Percentiles rank a stretch among this genome's conserved stretches.
Conservation (phyloP, 805 yeast genomes). For the Zygosaccharomyces siamensis region DNA sequence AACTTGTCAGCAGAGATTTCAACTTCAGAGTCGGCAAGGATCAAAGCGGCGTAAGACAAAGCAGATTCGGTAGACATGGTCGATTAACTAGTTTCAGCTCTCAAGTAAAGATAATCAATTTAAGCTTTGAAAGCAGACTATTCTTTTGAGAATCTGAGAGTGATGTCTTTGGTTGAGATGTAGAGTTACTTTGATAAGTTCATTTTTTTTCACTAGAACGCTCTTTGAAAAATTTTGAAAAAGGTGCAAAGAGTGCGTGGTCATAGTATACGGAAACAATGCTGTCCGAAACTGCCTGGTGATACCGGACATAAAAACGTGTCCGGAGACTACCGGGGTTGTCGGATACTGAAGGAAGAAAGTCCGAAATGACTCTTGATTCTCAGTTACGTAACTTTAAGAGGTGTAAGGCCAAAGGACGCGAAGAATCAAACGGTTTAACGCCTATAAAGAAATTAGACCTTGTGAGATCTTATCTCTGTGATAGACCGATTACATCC, state of each 20-base stretch:
- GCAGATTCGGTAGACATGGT: constrained; percentile 80
- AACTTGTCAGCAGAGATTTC: constrained; percentile 86
- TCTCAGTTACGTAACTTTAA: not conserved
- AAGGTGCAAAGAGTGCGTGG: constrained; percentile 12
- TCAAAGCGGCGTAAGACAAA: constrained; percentile 96
- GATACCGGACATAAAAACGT: not conserved
- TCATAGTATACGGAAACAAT: constrained; percentile 5
- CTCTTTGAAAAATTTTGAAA: constrained; percentile 9
- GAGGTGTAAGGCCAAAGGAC: not conserved
- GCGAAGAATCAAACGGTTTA: not conserved
- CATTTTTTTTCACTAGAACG: not conserved
- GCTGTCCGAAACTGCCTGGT: not conserved
- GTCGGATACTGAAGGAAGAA: not conserved
- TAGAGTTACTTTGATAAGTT: not conserved
- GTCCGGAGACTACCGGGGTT: not conserved
- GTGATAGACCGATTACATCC: too few species aligned
- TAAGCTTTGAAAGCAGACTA: constrained; percentile 37
- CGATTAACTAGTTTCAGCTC: constrained; percentile 10
- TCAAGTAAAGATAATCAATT: constrained; percentile 34
- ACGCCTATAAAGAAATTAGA: too few species aligned
- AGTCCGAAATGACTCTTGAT: not conserved
- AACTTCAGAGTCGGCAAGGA: constrained; percentile 94
- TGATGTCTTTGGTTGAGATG: not conserved
- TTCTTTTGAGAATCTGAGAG: constrained; percentile 25
- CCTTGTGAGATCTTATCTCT: too few species aligned